phyloP scores from a whole-genome alignment of 2,329 filamentous ascomycete genomes.

The Alternaria triticimaculans region DNA sequence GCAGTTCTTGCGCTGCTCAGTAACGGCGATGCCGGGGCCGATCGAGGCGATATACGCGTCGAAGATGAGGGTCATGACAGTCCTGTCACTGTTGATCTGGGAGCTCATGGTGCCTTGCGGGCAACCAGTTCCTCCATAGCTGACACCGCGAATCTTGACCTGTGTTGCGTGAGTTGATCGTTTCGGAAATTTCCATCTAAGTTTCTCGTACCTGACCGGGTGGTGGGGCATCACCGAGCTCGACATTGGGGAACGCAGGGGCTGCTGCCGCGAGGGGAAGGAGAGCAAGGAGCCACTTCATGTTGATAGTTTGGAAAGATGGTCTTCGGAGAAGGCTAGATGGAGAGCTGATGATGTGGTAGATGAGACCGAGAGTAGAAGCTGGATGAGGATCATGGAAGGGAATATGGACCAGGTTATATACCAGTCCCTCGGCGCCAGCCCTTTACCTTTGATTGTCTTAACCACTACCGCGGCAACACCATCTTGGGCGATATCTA shows the following conservation, averaged over 20 bases:
- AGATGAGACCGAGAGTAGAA: constrained; percentile 30
- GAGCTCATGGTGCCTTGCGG: constrained; percentile 54
- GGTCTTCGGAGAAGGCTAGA: constrained; percentile 17
- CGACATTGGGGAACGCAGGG: constrained; percentile 24
- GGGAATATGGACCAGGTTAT: constrained; percentile 37
- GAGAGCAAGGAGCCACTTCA: constrained; percentile 49
- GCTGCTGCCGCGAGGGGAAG: constrained; percentile 42
- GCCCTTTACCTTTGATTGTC: constrained; percentile 8
- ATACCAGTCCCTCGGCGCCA: constrained; percentile 36
- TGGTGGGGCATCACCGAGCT: constrained; percentile 38
- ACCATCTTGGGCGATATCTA: constrained; percentile 22
- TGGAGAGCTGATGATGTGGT: constrained; percentile 25
- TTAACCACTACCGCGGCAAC: constrained; percentile 17
- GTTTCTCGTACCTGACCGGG: constrained; percentile 33
- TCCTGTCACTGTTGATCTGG: constrained; percentile 53
- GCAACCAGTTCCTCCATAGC: constrained; percentile 58
- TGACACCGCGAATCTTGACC: constrained; percentile 54
- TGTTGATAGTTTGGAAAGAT: constrained; percentile 33
- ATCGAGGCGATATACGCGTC: constrained; percentile 60
- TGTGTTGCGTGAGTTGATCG: constrained; percentile 24
- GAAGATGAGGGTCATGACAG: constrained; percentile 61
- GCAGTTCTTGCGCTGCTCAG: constrained; percentile 60
- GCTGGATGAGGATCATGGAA: constrained; percentile 41
- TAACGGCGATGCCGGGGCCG: constrained; percentile 52
- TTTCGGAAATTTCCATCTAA: neutral